A percentile compares a stretch with the other conserved stretches of the same genome.
Conservation (phyloP, 192 early-diverging fungal genomes). For the Obelidium mucronatum region DNA sequence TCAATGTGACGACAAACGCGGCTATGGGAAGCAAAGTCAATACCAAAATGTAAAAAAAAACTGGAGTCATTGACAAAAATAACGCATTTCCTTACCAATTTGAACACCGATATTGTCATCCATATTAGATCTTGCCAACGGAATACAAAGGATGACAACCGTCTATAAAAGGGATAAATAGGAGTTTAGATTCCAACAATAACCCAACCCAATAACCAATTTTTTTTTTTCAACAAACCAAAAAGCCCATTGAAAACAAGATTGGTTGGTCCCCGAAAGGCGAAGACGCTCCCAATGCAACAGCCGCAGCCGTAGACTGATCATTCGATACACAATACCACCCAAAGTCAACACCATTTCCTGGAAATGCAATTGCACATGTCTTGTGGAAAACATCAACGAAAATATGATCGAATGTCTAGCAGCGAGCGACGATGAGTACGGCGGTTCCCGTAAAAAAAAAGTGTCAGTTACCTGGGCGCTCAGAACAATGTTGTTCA, state of each 20-base stretch:
- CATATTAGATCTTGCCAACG: slow-evolving; percentile 56
- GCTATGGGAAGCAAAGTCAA: slow-evolving; percentile 14
- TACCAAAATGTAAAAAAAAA: no score
- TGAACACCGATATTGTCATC: slow-evolving; percentile 65
- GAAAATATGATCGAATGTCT: slow-evolving; percentile 61
- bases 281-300: slow-evolving; percentile 26
- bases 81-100: slow-evolving; percentile 43
- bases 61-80: background rate
- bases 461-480: slow-evolving; percentile 43
- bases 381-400: slow-evolving; percentile 60
- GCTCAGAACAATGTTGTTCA: slow-evolving; percentile 57
- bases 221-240: no score
- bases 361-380: slow-evolving; percentile 49
- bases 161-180: no score
- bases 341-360: slow-evolving; percentile 17
- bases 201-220: no score
- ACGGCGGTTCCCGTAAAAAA: slow-evolving; percentile 2
- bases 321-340: slow-evolving; percentile 46
- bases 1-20: slow-evolving; percentile 51
- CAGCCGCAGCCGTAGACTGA: slow-evolving; percentile 13
- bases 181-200: no score
- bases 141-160: slow-evolving; percentile 49
- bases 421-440: background rate
- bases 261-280: slow-evolving; percentile 56
- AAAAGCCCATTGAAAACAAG: slow-evolving; percentile 52